Base-by-base conservation (phyloP, 352 stramenopile genomes). In the Aphanomyces stellatus region DNA sequence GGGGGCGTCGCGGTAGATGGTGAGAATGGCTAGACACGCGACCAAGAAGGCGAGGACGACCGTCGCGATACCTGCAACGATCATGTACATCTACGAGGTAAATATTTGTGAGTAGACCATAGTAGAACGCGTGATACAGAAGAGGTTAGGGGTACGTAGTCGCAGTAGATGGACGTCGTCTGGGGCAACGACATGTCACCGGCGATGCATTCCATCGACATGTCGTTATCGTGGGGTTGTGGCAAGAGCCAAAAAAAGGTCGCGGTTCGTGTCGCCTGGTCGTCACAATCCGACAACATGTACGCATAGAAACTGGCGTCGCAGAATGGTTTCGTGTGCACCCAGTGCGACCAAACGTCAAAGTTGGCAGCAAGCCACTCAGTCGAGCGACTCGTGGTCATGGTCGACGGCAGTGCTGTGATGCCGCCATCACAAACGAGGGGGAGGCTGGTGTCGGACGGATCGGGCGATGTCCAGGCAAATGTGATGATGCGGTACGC, bases 261-360 rank as follows among this genome's bases (percentile, higher is more conserved):
- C 13, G 80, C 71, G 0, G 35, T 65, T 3, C 79, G 77, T 31
- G 61, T 53, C 2, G 75, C 37, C 13, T 2, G 13, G 37, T 19
- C 37, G n/a, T 46, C 37, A 46, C 37, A 46, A 46, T 11, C 13
- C 37, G 37, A 46, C 0, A 46, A 11, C 0, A 19, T 46, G 61
- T 80, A 86, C 3, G 57, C 69, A 57, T 77, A 86, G 53, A 81
- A 86, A 0, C 17, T 73, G 5, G 62, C 31, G 48, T 88, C 77
- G 28, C 76, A 88, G 3, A 41, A 4, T 0, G 76, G 75, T 30
- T 75, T 77, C 1, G 25, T 53, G 2, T 57, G 48, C 22, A 80
- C 70, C 78, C 78, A 87, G 2, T 37, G 34, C 1, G 66, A 51
- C 78, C 76, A 87, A 0, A 41, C 62, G 1, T 55, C 56, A 0